Base-by-base conservation (phyloP, 2,329 filamentous ascomycete genomes). In the Diaporthe humulicola region DNA sequence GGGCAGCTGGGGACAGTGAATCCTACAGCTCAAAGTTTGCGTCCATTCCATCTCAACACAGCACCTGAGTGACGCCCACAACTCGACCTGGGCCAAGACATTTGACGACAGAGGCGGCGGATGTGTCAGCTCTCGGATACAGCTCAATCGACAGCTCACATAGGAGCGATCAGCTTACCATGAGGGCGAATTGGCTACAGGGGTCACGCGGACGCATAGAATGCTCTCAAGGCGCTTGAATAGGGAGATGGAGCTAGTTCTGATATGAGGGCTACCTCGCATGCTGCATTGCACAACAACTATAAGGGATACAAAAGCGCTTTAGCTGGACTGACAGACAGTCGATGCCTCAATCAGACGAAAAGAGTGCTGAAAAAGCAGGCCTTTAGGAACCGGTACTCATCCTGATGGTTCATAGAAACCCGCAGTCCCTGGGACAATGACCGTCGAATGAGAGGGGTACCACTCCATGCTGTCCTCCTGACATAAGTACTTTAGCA, bases 21-120 rank as follows among this genome's bases (percentile, higher is more conserved):
- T 71, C 54, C 69, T 25, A 60, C 54, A 33, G 14, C 19, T 56
- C 54, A 71, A 61, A 61, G 15, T 42, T 28, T 60, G 33, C 57
- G 10, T 14, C 40, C 22, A 40, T 17, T 40, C 19, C 9, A 60
- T 60, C 57, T 40, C 57, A 28, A 40, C 36, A 17, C 57, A 22
- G 17, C 57, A 9, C 8, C 22, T 40, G 22, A 3, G 17, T 38
- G 15, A 10, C 15, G 15, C n/a, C 3, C 58, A 61, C 15, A 28
- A 15, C 8, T 67, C n/a, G 12, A 50, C 33, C 7, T 10, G n/a
- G n/a, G 17, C 17, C 14, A 3, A 9, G 19, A 17, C 12, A 30
- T 9, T 9, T 9, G 22, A 42, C 5, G 36, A 50, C 38, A 40
- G 45, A 38, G n/a, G 22, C 17, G 28, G 48, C n/a, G 19, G 38